Conservation (phyloP, 1,139 yeast genomes). For the Debaryomycetaceae sp. region DNA sequence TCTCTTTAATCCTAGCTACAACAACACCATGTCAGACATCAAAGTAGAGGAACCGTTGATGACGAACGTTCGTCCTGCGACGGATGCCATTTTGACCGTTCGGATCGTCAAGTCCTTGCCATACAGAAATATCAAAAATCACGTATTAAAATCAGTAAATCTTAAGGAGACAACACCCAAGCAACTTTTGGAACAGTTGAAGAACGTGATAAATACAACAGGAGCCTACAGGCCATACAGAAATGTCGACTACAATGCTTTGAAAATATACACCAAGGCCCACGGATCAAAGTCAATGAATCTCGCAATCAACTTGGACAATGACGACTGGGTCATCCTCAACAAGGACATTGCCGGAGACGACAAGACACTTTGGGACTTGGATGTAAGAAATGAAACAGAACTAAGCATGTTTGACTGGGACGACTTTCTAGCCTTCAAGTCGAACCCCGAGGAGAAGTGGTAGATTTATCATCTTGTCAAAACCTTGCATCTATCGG, state of each 20-base stretch:
- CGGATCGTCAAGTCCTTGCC: constrained; percentile 90
- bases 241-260: constrained; percentile 67
- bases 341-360: constrained; percentile 28
- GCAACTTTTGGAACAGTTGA: constrained; percentile 49
- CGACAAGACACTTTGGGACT: constrained; percentile 51
- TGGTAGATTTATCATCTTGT: constrained; percentile 49
- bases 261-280: constrained; percentile 89
- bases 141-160: constrained; percentile 69
- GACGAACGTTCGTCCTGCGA: constrained; percentile 62
- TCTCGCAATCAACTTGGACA: constrained; percentile 84
- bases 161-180: constrained; percentile 66
- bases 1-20: not conserved
- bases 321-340: constrained; percentile 58
- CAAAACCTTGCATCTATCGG: no score
- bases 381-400: constrained; percentile 84
- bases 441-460: constrained; percentile 82
- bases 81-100: constrained; percentile 73
- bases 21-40: constrained; percentile 4
- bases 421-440: constrained; percentile 62
- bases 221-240: constrained; percentile 82
- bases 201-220: constrained; percentile 52
- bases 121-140: constrained; percentile 83
- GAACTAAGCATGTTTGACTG: constrained; percentile 77
- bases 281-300: constrained; percentile 95
- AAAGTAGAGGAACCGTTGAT: constrained; percentile 57